Conservation (phyloP, 2,329 filamentous ascomycete genomes). For the Sporothrix pseudoabietina region DNA sequence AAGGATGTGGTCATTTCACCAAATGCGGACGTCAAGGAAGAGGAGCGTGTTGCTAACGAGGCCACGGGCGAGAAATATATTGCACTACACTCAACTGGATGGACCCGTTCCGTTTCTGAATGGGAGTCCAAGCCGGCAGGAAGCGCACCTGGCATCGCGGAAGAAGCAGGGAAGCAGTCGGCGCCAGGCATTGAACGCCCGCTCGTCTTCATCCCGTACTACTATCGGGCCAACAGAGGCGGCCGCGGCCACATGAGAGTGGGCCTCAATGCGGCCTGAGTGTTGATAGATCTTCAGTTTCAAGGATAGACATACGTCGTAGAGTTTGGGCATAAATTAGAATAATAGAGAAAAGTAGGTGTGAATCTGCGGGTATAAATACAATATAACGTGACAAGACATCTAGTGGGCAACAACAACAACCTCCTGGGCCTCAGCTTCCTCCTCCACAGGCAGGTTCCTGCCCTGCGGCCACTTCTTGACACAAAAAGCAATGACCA, state of each 20-base stretch:
- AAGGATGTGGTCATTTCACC: background rate
- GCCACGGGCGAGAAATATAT: constrained; percentile 8
- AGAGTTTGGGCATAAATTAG: background rate
- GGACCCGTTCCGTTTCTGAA: background rate
- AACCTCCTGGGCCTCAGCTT: background rate
- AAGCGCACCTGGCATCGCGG: background rate
- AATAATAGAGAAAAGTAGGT: background rate
- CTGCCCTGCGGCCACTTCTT: constrained; percentile 5
- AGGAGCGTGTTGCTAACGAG: background rate
- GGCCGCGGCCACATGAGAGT: constrained; percentile 6
- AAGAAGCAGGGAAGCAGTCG: background rate
- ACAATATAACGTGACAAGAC: background rate
- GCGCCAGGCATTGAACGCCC: background rate
- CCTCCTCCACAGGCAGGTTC: background rate
- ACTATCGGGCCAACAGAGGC: constrained; percentile 13
- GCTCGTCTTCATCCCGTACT: background rate
- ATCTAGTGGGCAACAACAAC: background rate
- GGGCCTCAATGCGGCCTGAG: background rate
- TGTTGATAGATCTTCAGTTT: background rate
- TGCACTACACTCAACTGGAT: background rate
- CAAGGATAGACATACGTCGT: background rate
- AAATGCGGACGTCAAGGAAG: background rate
- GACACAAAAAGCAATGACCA: background rate
- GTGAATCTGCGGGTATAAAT: background rate
- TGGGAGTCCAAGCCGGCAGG: background rate